Conservation (phyloP, 2,329 filamentous ascomycete genomes). For the Pseudocercospora cruenta region DNA sequence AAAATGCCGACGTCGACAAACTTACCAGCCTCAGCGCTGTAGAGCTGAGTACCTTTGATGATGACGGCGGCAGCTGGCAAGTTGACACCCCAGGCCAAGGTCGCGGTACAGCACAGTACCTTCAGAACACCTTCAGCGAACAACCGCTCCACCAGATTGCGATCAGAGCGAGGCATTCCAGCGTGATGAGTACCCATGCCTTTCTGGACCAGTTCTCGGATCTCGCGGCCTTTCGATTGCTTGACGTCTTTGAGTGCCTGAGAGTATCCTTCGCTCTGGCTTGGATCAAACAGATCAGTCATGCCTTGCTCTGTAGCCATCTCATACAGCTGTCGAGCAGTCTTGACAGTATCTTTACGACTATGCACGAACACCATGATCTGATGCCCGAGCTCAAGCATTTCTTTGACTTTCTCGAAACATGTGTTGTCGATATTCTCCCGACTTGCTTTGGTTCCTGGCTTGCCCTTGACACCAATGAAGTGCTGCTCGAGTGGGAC, state of each 20-base stretch:
- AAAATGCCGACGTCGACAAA: constrained; percentile 95
- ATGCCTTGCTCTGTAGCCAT: constrained; percentile 82
- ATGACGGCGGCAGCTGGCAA: constrained; percentile 93
- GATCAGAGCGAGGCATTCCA: constrained; percentile 90
- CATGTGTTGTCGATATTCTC: constrained; percentile 87
- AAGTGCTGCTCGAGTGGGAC: constrained; percentile 98
- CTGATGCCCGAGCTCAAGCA: constrained; percentile 90
- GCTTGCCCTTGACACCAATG: constrained; percentile 90
- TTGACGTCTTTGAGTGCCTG: constrained; percentile 83
- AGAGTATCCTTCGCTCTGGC: constrained; percentile 76
- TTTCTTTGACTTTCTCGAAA: constrained; percentile 93
- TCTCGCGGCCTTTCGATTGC: constrained; percentile 78
- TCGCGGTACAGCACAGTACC: constrained; percentile 97
- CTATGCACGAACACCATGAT: constrained; percentile 99
- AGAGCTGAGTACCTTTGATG: constrained; percentile 97
- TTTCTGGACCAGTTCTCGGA: constrained; percentile 86
- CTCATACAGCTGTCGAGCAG: constrained; percentile 81
- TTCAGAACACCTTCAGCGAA: constrained; percentile 93
- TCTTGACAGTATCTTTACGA: constrained; percentile 87
- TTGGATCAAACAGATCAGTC: constrained; percentile 80
- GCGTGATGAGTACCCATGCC: constrained; percentile 96
- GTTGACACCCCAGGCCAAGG: constrained; percentile 97
- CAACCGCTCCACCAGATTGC: constrained; percentile 92
- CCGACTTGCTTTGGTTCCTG: constrained; percentile 76
- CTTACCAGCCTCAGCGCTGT: constrained; percentile 94